phyloP scores from a whole-genome alignment of 2,329 filamentous ascomycete species.

The Herpotrichia juniperi region DNA sequence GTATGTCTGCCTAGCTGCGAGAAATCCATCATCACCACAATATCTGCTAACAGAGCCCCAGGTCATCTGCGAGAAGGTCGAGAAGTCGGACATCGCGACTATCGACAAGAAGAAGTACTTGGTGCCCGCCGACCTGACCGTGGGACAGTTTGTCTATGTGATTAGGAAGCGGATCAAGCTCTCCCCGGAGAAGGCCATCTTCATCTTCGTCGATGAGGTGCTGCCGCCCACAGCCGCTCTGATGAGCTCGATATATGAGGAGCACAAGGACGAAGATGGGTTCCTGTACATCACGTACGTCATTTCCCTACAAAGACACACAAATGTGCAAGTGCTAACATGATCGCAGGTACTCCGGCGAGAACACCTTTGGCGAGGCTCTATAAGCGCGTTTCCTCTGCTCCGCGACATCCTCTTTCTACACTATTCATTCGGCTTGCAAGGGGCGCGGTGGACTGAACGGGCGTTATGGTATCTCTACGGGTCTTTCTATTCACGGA shows the following conservation, averaged over 20 bases:
- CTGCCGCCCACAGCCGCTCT: constrained; percentile 94
- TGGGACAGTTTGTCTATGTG: constrained; percentile 99
- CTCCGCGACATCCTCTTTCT: constrained; percentile 3
- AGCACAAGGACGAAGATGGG: constrained; percentile 89
- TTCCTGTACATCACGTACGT: constrained; percentile 97
- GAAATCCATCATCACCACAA: constrained; percentile 8
- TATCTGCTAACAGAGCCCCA: constrained; percentile 49
- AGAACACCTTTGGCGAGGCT: constrained; percentile 89
- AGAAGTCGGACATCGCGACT: constrained; percentile 98
- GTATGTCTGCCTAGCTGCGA: constrained; percentile 63
- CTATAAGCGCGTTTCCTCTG: constrained; percentile 31
- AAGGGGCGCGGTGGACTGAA: constrained; percentile 29
- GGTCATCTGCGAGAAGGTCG: constrained; percentile 99
- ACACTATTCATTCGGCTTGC: constrained; percentile 13
- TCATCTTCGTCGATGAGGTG: constrained; percentile 99
- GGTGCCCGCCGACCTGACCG: constrained; percentile 94
- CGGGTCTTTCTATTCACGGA: constrained; percentile 24
- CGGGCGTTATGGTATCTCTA: constrained; percentile 37
- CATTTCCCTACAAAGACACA: neutral
- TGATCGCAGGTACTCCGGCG: constrained; percentile 78
- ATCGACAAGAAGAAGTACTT: constrained; percentile 99
- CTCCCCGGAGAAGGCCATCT: constrained; percentile 99
- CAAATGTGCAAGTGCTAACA: constrained; percentile 24
- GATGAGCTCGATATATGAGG: constrained; percentile 99
- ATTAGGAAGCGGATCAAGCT: constrained; percentile 99